A percentile compares a stretch with the other conserved stretches of the same genome.
Evolutionary conservation across 1,284 basidiomycete species (phyloP).

Genomic region (Golubevia sp.): DNA sequence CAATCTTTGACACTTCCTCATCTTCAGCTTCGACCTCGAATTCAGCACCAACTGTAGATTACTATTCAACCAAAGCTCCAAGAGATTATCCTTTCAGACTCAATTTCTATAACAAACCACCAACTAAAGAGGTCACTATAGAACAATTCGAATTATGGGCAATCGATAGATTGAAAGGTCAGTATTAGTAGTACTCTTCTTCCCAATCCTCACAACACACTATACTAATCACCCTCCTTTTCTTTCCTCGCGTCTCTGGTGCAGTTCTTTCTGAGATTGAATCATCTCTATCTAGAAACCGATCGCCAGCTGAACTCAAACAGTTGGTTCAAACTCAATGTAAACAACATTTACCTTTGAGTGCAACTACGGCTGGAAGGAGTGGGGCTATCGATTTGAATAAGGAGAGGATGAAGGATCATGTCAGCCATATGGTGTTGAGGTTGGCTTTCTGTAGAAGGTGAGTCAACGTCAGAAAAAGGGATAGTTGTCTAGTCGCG

Average conservation of each 20-base stretch:
- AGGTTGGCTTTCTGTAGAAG: constrained; percentile 93
- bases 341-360: constrained; percentile 75
- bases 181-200: constrained; percentile 1
- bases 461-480: constrained; percentile 66
- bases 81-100: constrained; percentile 38
- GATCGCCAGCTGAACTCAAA: constrained; percentile 76
- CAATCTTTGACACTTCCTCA: too few species aligned
- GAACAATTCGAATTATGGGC: constrained; percentile 96
- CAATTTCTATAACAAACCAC: constrained; percentile 77
- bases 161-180: constrained; percentile 76
- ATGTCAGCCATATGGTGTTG: constrained; percentile 92
- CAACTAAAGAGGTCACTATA: constrained; percentile 84
- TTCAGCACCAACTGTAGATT: neutral
- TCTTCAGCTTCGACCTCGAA: too few species aligned
- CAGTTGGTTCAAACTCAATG: constrained; percentile 69
- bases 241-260: neutral
- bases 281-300: constrained; percentile 82
- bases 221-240: neutral
- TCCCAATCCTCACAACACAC: neutral
- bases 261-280: constrained; percentile 90
- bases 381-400: constrained; percentile 66
- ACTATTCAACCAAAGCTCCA: neutral
- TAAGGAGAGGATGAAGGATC: constrained; percentile 79
- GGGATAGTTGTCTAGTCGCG: neutral
- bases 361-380: constrained; percentile 67